These are phyloP conservation scores for Colletotrichum sp. DNA, from an alignment of 2,329 filamentous ascomycete species.

Conservation along the genomic window DNA sequence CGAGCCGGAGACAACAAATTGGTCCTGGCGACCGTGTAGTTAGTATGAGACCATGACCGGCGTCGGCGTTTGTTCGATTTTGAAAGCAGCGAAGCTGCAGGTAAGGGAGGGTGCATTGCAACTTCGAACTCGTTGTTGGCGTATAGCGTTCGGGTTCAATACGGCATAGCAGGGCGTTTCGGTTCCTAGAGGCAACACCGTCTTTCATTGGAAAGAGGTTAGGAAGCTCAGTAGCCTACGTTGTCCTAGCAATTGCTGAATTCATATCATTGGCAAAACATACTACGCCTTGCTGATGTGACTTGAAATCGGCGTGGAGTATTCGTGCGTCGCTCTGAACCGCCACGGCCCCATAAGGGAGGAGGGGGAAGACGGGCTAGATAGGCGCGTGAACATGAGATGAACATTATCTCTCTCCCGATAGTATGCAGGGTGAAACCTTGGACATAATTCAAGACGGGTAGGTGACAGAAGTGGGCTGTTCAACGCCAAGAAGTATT, in stretches of 20 bases:
- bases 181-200: background rate
- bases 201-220: background rate
- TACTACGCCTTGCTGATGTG: background rate
- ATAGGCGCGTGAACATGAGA: background rate
- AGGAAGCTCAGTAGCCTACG: background rate
- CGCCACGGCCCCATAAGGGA: background rate
- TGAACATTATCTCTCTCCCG: background rate
- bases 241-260: background rate
- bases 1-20: background rate
- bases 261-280: background rate
- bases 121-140: background rate
- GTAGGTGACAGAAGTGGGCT: background rate
- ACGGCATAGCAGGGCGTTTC: slow-evolving; percentile 20
- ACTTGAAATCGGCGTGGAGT: background rate
- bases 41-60: background rate
- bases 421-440: background rate
- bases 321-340: background rate
- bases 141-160: background rate
- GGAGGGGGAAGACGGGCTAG: background rate
- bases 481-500: background rate
- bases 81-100: background rate
- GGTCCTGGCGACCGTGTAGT: background rate
- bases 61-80: background rate
- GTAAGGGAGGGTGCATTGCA: background rate
- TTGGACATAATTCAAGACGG: background rate